phyloP scores from a whole-genome alignment of 139 green algal genomes.

The Chlamydomonas incerta region DNA sequence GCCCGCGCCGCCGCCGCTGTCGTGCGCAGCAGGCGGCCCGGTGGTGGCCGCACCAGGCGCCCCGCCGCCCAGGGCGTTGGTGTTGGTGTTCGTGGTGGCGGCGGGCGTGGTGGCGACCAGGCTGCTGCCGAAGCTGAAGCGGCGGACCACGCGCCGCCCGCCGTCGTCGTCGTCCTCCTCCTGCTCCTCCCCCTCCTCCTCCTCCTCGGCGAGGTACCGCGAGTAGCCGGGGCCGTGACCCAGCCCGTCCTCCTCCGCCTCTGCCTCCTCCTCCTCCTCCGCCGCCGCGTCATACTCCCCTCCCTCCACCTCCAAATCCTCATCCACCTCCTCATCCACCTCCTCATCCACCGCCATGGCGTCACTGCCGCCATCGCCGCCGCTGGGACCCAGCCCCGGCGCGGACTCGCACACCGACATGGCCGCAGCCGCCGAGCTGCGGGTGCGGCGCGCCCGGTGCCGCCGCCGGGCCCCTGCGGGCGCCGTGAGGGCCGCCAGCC shows the following conservation, averaged over 20 bases:
- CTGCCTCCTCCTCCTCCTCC: background rate
- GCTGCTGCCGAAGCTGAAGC: conserved; percentile 39
- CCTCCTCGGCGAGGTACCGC: too few relatives aligned
- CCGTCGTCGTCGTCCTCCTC: background rate
- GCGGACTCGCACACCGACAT: background rate
- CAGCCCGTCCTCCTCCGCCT: background rate
- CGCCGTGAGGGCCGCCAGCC: background rate
- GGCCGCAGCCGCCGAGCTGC: conserved; percentile 2
- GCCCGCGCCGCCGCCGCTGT: background rate
- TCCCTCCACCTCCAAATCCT: background rate
- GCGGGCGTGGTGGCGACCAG: background rate
- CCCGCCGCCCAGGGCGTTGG: background rate
- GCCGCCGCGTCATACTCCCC: background rate
- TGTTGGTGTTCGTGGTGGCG: background rate
- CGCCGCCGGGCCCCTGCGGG: background rate
- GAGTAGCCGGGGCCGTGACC: too few relatives aligned
- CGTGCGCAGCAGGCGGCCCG: too few relatives aligned
- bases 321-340: background rate
- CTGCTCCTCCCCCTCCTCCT: background rate
- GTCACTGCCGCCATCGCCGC: background rate
- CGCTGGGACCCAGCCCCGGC: background rate
- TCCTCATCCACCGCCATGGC: background rate
- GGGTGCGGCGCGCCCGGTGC: background rate
- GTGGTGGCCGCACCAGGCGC: background rate
- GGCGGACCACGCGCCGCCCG: background rate